These are phyloP conservation scores for Pleodorina starrii DNA, from an alignment of 139 green algal species.

Conservation along the genomic window DNA sequence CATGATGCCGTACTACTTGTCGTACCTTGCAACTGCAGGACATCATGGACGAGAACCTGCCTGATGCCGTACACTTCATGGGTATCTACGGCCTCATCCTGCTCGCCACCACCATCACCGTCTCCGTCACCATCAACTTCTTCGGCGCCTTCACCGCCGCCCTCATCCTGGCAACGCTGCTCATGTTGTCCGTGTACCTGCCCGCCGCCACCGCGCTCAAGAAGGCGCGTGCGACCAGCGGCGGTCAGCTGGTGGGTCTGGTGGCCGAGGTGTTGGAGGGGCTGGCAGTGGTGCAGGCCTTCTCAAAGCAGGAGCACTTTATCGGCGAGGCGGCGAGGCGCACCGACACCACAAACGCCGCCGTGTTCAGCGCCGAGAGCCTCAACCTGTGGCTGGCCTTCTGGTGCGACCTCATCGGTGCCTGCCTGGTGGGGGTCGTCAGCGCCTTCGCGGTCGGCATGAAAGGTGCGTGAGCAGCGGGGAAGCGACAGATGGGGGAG, in stretches of 20 bases:
- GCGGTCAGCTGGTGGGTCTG: constrained; percentile 69
- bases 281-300: constrained; percentile 71
- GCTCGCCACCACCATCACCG: constrained; percentile 70
- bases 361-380: constrained; percentile 72
- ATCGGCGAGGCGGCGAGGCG: constrained; percentile 62
- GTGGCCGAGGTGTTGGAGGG: constrained; percentile 75
- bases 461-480: constrained; percentile 16
- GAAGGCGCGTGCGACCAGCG: constrained; percentile 61
- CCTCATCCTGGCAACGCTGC: constrained; percentile 64
- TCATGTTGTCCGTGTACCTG: constrained; percentile 74
- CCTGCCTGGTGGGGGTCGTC: constrained; percentile 70
- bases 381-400: constrained; percentile 79
- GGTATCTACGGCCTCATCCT: constrained; percentile 79
- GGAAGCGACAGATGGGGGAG: no score
- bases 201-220: constrained; percentile 74
- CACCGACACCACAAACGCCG: constrained; percentile 35
- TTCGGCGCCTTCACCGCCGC: constrained; percentile 68
- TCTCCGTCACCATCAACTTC: constrained; percentile 72
- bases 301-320: constrained; percentile 57
- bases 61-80: constrained; percentile 69
- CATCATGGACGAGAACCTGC: constrained; percentile 74
- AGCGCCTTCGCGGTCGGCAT: constrained; percentile 68
- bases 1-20: background rate
- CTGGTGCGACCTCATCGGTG: constrained; percentile 78
- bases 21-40: constrained; percentile 56